Evolutionary conservation across 2,329 filamentous ascomycete genomes (phyloP), one percentile per base, ranked within the genome.

Genomic region (Pseudocercospora macadamiae): DNA sequence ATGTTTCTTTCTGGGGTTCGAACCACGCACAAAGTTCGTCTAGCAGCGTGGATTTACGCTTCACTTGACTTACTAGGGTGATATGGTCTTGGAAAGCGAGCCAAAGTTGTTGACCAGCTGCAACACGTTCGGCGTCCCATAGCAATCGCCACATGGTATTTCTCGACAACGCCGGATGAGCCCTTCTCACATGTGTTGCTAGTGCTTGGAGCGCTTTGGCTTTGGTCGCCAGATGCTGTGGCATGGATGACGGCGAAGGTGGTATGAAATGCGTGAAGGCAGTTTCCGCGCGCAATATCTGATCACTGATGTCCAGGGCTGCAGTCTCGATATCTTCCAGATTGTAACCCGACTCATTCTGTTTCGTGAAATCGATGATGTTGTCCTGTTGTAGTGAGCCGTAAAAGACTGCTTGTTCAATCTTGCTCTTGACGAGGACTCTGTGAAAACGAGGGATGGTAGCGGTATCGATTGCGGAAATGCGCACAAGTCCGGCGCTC

Each of bases 401-500:
- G 71, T 91, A 97, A 76, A 97, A 97, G 1, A 97, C 89, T 2
- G 93, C 93, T 76, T 99, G 93, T 71, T 97, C 91, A 37, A 99
- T 82, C 75, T 95, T 96, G 75, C 87, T 90, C 75, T 91, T 95
- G 5, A 91, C 89, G 1, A 90, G 93, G 14, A 96, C 84, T 64
- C 77, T 77, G 8, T 66, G 62, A 23, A 70, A 71, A 48, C 70
- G 87, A 18, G 84, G 79, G 3, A 62, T n/a, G 16, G 32, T 54
- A 16, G 87, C 85, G 10, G 84, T 87, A 3, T 84, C 84, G 23
- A 88, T 79, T 12, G 79, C 77, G 51, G 77, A 76, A 36, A 86
- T 73, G 52, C 84, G 80, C 49, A 87, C 72, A n/a, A 86, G 72
- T 10, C 86, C 86, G 66, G 81, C 82, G 32, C 81, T 80, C 62